Conservation (phyloP, 2,329 filamentous ascomycete genomes). For the Davidsoniella eucalypti region DNA sequence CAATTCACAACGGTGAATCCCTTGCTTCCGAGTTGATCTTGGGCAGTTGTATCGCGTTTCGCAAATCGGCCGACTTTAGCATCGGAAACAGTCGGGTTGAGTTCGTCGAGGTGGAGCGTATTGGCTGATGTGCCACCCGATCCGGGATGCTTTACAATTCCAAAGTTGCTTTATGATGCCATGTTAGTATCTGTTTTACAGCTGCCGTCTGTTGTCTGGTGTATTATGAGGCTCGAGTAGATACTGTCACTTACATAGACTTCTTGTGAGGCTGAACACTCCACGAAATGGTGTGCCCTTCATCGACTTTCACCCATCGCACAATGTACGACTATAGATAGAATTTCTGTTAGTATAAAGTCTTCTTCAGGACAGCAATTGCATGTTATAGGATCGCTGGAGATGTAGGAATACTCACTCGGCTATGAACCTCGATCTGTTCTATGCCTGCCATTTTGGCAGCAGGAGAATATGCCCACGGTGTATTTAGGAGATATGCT, state of each 20-base stretch:
- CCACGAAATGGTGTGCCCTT: slow-evolving; percentile 89
- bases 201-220: background rate
- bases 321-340: slow-evolving; percentile 76
- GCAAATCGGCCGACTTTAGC: slow-evolving; percentile 31
- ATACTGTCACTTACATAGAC: slow-evolving; percentile 48
- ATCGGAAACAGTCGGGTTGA: slow-evolving; percentile 27
- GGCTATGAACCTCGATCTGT: slow-evolving; percentile 92
- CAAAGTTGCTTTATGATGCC: slow-evolving; percentile 58
- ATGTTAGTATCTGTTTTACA: background rate
- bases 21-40: slow-evolving; percentile 48
- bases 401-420: slow-evolving; percentile 38
- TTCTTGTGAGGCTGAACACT: slow-evolving; percentile 96
- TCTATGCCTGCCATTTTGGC: slow-evolving; percentile 77
- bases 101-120: slow-evolving; percentile 26
- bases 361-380: slow-evolving; percentile 13
- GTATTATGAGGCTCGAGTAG: slow-evolving; percentile 13
- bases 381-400: background rate
- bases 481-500: slow-evolving; percentile 2
- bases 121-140: slow-evolving; percentile 38
- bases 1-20: slow-evolving; percentile 60
- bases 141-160: slow-evolving; percentile 92
- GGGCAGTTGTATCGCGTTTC: slow-evolving; percentile 44
- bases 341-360: background rate
- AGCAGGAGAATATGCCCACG: slow-evolving; percentile 5
- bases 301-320: slow-evolving; percentile 85